Evolutionary conservation across 495 filamentous ascomycete species (phyloP).

Genomic region (Podospora sp.): DNA sequence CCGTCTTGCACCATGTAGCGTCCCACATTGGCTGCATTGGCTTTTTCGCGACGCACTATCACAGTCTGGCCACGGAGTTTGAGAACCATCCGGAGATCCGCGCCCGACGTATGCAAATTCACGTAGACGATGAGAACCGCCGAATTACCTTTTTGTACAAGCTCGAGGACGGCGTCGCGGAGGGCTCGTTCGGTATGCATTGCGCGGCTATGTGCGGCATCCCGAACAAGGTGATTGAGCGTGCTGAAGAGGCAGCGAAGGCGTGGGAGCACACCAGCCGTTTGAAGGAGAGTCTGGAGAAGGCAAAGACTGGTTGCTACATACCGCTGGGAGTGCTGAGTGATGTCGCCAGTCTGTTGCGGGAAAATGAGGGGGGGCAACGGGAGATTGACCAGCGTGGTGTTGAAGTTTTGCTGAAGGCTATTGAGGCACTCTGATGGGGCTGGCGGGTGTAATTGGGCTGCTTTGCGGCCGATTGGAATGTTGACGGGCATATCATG

Average conservation of each 20-base stretch:
- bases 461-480: no score
- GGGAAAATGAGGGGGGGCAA: constrained; percentile 51
- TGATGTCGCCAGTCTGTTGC: constrained; percentile 83
- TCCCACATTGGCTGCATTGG: constrained; percentile 90
- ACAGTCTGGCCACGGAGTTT: constrained; percentile 90
- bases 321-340: constrained; percentile 88
- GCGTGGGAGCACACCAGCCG: constrained; percentile 95
- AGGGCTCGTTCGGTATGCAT: constrained; percentile 99
- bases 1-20: constrained; percentile 92
- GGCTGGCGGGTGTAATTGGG: not conserved
- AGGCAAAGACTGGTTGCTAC: constrained; percentile 71
- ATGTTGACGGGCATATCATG: not conserved
- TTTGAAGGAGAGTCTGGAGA: constrained; percentile 84
- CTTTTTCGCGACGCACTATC: constrained; percentile 99
- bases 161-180: constrained; percentile 90
- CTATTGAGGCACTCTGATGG: constrained; percentile 72
- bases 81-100: constrained; percentile 82
- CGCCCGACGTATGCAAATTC: constrained; percentile 87
- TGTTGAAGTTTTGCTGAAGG: constrained; percentile 71
- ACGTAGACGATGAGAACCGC: constrained; percentile 82
- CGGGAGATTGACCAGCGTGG: constrained; percentile 53
- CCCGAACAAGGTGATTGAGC: constrained; percentile 74
- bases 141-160: constrained; percentile 94
- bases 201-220: constrained; percentile 99
- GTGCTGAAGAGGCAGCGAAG: constrained; percentile 86